Conservation (phyloP, 371 early-diverging fungal genomes). For the Apophysomyces variabilis region DNA sequence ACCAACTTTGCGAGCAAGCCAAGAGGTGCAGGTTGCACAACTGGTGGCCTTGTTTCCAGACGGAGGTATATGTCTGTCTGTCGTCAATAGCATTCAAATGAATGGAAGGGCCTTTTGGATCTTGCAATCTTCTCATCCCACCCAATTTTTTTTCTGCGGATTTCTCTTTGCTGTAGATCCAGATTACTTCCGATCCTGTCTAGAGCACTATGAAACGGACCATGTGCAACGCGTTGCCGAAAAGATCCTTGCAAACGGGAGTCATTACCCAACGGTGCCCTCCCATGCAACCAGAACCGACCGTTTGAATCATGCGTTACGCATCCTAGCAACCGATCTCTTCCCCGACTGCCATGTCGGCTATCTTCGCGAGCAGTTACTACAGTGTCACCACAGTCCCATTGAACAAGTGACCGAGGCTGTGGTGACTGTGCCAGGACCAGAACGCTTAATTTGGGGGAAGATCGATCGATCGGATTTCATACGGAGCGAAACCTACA, state of each 20-base stretch:
- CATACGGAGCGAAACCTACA: conserved; percentile 42
- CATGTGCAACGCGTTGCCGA: conserved; percentile 51
- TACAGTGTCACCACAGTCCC: conserved; percentile 31
- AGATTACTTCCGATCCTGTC: conserved; percentile 50
- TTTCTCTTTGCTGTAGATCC: conserved; percentile 31
- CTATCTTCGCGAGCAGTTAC: conserved; percentile 42
- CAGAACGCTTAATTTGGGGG: conserved; percentile 43
- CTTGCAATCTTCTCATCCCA: neutral
- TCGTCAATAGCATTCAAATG: too few species aligned
- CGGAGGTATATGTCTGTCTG: conserved; percentile 30
- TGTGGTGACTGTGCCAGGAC: conserved; percentile 26
- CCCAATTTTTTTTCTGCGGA: neutral
- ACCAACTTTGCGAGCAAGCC: neutral
- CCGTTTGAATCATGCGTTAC: conserved; percentile 39
- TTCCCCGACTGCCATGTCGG: conserved; percentile 55
- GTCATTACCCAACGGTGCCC: conserved; percentile 45
- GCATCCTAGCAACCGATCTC: conserved; percentile 47
- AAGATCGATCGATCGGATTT: conserved; percentile 39
- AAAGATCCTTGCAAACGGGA: conserved; percentile 41
- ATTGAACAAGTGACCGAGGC: conserved; percentile 41
- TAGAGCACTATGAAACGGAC: conserved; percentile 38
- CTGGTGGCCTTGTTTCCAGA: conserved; percentile 36
- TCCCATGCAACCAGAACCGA: conserved; percentile 14
- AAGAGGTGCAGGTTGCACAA: conserved; percentile 17
- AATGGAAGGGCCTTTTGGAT: too few species aligned